Conservation (phyloP, 2,329 filamentous ascomycete genomes). For the Fusarium sp. region DNA sequence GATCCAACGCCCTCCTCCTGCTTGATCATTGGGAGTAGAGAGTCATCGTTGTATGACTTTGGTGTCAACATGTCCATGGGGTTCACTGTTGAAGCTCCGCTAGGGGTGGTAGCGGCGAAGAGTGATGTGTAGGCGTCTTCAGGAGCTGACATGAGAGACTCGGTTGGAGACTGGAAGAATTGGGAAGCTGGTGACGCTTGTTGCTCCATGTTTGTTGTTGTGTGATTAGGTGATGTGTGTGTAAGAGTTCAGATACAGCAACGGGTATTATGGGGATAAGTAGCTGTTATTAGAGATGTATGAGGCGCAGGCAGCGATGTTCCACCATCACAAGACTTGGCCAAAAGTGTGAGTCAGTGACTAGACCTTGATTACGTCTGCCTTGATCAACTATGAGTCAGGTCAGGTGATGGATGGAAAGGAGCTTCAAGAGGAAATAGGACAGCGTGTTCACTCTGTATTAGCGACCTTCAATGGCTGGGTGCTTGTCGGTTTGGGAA, state of each 20-base stretch:
- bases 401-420: conserved; percentile 32
- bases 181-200: conserved; percentile 58
- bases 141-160: conserved; percentile 63
- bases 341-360: conserved; percentile 41
- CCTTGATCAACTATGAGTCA: conserved; percentile 38
- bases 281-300: conserved; percentile 2
- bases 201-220: conserved; percentile 50
- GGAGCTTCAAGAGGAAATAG: conserved; percentile 33
- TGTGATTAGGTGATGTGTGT: conserved; percentile 10
- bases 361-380: conserved; percentile 15
- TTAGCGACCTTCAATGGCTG: conserved; percentile 25
- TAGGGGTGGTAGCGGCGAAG: conserved; percentile 51
- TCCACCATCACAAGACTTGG: conserved; percentile 28
- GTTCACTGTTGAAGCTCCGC: conserved; percentile 50
- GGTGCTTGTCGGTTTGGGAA: conserved; percentile 22
- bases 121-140: conserved; percentile 60
- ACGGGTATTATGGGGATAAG: conserved; percentile 10
- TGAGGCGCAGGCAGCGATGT: conserved; percentile 23
- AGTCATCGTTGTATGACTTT: conserved; percentile 49
- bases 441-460: conserved; percentile 42
- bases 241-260: conserved; percentile 6
- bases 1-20: conserved; percentile 27
- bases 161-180: conserved; percentile 63
- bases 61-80: conserved; percentile 62
- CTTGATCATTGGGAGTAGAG: conserved; percentile 17